Evolutionary conservation across 139 green algal species (phyloP).

Genomic region (Prasinococcaceae sp.): DNA sequence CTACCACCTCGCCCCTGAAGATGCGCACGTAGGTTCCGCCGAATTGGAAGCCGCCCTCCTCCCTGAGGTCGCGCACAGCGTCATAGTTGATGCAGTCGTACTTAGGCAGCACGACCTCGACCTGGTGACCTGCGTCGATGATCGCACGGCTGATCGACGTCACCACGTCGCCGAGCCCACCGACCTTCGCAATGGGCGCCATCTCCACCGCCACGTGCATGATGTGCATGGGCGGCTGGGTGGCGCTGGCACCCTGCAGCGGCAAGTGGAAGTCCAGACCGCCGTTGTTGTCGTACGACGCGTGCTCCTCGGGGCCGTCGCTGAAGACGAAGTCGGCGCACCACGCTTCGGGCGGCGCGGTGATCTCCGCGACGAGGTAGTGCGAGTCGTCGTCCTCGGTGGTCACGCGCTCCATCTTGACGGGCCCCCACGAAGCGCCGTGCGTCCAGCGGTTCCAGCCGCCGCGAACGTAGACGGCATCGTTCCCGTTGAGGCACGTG

Average conservation of each 20-base stretch:
- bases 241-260: constrained; percentile 33
- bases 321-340: constrained; percentile 78
- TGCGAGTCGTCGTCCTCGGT: constrained; percentile 7
- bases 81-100: constrained; percentile 77
- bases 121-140: constrained; percentile 68
- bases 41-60: constrained; percentile 47
- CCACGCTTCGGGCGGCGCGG: constrained; percentile 62
- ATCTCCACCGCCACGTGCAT: constrained; percentile 93
- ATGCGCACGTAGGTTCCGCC: constrained; percentile 33
- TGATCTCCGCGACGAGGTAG: constrained; percentile 1
- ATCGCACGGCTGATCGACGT: constrained; percentile 73
- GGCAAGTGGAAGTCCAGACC: constrained; percentile 89
- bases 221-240: constrained; percentile 49
- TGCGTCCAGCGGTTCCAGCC: constrained; percentile 71
- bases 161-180: constrained; percentile 89
- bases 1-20: constrained; percentile 29
- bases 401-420: constrained; percentile 2
- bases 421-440: constrained; percentile 14
- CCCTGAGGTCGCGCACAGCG: constrained; percentile 23
- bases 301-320: constrained; percentile 41
- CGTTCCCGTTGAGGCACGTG: constrained; percentile 57
- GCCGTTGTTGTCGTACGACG: constrained; percentile 79
- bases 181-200: constrained; percentile 96
- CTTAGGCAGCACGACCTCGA: constrained; percentile 80
- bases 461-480: constrained; percentile 59